These are phyloP conservation scores for Cucurbita pepo DNA, from an alignment of 306 rosid species.

Conservation along the genomic window DNA sequence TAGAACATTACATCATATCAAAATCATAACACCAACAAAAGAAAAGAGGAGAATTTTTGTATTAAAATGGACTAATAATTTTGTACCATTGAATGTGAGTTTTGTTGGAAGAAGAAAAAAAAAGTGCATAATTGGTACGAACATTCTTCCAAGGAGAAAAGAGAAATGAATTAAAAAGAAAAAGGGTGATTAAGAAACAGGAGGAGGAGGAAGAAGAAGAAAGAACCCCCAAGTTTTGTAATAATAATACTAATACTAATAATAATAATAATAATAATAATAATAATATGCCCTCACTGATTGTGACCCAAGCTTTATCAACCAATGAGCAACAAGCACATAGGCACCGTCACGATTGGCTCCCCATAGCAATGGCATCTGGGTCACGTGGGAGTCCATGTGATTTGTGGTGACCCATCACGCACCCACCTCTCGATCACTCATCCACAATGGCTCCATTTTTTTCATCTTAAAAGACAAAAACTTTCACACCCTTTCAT, in stretches of 20 bases:
- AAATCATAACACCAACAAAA: not conserved
- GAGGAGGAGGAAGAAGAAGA: not conserved
- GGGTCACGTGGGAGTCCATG: conserved; percentile 7
- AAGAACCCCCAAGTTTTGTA: not conserved
- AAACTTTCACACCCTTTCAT: not conserved
- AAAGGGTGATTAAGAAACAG: not conserved
- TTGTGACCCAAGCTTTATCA: not conserved
- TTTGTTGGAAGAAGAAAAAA: not conserved
- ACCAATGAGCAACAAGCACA: not conserved
- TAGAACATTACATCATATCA: not conserved
- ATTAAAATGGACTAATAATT: not conserved
- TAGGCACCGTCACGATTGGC: not conserved
- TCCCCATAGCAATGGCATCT: not conserved
- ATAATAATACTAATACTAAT: not conserved
- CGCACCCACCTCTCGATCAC: not conserved
- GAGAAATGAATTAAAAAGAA: not conserved
- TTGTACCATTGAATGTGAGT: not conserved
- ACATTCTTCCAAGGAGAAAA: not conserved
- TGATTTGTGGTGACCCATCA: not conserved
- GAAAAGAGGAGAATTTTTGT: not conserved
- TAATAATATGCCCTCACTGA: not conserved
- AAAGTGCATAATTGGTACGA: not conserved
- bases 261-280: not conserved
- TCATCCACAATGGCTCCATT: not conserved
- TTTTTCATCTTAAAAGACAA: not conserved